Conservation (phyloP, 371 early-diverging fungal genomes). For the Fennellomyces sp. region DNA sequence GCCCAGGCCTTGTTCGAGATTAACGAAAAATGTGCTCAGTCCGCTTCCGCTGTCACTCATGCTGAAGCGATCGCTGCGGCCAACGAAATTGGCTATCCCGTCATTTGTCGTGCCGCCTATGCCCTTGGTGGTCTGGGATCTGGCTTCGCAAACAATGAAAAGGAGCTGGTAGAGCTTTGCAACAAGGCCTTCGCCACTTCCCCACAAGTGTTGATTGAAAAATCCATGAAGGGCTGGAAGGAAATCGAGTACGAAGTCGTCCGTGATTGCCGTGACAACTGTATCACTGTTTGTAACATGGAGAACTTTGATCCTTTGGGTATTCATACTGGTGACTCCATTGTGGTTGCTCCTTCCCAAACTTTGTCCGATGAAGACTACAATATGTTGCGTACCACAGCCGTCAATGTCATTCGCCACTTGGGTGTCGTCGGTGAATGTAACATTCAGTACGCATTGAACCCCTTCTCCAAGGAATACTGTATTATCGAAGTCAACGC, state of each 20-base stretch:
- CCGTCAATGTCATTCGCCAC: constrained; percentile 81
- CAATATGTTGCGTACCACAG: constrained; percentile 93
- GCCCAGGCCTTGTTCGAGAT: constrained; percentile 85
- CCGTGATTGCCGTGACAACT: constrained; percentile 90
- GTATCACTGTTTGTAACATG: constrained; percentile 98
- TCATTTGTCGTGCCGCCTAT: constrained; percentile 94
- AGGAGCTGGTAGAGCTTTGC: constrained; percentile 76
- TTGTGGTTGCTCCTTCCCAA: constrained; percentile 95
- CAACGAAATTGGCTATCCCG: constrained; percentile 86
- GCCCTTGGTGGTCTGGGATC: constrained; percentile 95
- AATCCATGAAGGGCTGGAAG: constrained; percentile 98
- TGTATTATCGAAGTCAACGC: constrained; percentile 98
- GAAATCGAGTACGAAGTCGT: constrained; percentile 98
- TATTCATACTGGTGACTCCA: constrained; percentile 97
- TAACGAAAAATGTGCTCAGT: constrained; percentile 83
- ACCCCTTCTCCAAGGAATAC: constrained; percentile 91
- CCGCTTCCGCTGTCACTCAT: constrained; percentile 74
- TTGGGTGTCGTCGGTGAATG: constrained; percentile 97
- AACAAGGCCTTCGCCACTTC: constrained; percentile 84
- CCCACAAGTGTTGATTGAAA: constrained; percentile 94
- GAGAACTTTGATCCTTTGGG: constrained; percentile 98
- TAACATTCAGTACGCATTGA: constrained; percentile 97
- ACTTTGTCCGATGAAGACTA: constrained; percentile 95
- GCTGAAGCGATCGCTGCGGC: constrained; percentile 87
- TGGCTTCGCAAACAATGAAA: constrained; percentile 88